Percentiles rank a stretch among this genome's conserved stretches.
Evolutionary conservation across 192 early-diverging fungal genomes (phyloP).

Genomic region (Mortierella antarctica): DNA sequence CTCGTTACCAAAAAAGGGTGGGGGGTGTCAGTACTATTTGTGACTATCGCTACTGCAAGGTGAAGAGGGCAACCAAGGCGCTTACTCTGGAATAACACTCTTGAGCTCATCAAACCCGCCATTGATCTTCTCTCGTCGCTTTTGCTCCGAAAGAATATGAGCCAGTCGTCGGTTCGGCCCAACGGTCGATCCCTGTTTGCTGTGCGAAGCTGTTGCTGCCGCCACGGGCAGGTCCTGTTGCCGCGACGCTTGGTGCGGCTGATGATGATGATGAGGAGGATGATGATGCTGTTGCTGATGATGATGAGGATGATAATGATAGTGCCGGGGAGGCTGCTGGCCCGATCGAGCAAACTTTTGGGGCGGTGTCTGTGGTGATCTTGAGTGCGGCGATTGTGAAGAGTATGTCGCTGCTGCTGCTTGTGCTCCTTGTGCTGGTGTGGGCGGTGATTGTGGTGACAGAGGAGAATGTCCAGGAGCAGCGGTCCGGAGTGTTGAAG

Average conservation of each 20-base stretch:
- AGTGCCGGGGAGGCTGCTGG: not conserved
- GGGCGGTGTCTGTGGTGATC: conserved; percentile 34
- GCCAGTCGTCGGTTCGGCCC: conserved; percentile 50
- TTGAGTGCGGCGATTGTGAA: conserved; percentile 7
- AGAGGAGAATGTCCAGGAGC: conserved; percentile 1
- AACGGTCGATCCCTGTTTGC: conserved; percentile 1
- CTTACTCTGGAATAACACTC: conserved; percentile 49
- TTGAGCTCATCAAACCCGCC: conserved; percentile 55
- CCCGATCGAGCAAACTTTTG: conserved; percentile 1
- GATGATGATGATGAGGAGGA: not conserved
- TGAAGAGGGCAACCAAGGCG: not conserved
- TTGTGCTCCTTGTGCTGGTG: no score
- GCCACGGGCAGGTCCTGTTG: conserved; percentile 6
- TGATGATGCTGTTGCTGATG: not conserved
- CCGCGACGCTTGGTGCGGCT: not conserved
- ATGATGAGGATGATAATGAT: not conserved
- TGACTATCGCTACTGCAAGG: not conserved
- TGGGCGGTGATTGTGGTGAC: not conserved
- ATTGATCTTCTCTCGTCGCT: conserved; percentile 57
- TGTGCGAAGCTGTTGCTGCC: not conserved
- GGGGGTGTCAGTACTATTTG: not conserved
- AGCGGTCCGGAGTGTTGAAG: not conserved
- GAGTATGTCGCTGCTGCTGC: not conserved
- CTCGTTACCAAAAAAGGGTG: not conserved
- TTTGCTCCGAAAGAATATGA: conserved; percentile 56